A percentile compares a stretch with the other conserved stretches of the same genome.
Conservation (phyloP, 768 basidiomycete genomes). For the Hericium coralloides region DNA sequence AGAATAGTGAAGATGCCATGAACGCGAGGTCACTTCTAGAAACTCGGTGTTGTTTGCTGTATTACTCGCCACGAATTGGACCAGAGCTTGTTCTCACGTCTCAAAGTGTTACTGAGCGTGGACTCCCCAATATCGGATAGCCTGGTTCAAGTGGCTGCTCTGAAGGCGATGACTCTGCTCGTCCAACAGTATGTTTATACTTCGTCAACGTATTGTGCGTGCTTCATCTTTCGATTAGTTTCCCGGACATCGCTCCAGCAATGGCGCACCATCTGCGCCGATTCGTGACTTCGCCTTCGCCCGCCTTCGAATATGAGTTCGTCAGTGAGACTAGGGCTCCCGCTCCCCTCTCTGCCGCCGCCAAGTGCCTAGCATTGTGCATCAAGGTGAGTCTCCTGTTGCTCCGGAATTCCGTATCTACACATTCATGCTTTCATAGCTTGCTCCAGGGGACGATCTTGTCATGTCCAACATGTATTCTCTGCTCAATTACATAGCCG, state of each 20-base stretch:
- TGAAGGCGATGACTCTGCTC: constrained; percentile 77
- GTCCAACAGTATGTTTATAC: constrained; percentile 58
- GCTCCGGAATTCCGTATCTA: neutral
- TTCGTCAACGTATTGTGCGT: neutral
- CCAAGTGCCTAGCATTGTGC: constrained; percentile 84
- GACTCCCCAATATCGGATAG: constrained; percentile 76
- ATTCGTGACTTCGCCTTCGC: constrained; percentile 81
- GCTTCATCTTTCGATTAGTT: constrained; percentile 34
- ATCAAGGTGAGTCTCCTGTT: constrained; percentile 48
- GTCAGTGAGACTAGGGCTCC: constrained; percentile 64
- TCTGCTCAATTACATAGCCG: constrained; percentile 83
- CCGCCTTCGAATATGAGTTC: constrained; percentile 84
- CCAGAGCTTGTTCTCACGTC: constrained; percentile 53
- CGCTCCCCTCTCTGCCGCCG: constrained; percentile 74
- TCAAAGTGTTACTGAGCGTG: constrained; percentile 71
- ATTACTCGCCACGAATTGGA: constrained; percentile 64
- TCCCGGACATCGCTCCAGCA: constrained; percentile 65
- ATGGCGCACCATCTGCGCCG: constrained; percentile 76
- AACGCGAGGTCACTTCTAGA: constrained; percentile 33
- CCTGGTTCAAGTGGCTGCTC: constrained; percentile 81
- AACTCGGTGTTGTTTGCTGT: constrained; percentile 78
- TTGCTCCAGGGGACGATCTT: constrained; percentile 80
- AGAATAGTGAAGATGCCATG: neutral
- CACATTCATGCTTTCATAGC: constrained; percentile 29
- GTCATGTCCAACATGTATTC: constrained; percentile 97